Conservation (phyloP, 495 filamentous ascomycete species). For the Neurospora sp. region DNA sequence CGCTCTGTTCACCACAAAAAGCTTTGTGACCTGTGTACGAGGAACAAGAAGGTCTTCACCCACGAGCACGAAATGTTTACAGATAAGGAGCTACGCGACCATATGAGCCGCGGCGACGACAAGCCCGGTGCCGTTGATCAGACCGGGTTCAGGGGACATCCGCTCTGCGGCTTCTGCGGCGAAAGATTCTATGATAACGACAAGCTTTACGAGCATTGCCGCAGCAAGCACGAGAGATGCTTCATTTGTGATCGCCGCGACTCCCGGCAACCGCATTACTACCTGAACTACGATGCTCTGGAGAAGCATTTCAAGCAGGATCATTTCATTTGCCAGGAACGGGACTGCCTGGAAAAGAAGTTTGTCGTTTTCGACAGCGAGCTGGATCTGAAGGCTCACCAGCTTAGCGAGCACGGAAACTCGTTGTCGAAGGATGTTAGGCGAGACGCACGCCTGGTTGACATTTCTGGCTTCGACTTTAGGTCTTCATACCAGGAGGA, state of each 20-base stretch:
- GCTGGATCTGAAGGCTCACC: slow-evolving; percentile 68
- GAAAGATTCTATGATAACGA: slow-evolving; percentile 92
- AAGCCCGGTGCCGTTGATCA: slow-evolving; percentile 84
- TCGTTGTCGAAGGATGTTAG: slow-evolving; percentile 57
- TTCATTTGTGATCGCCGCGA: slow-evolving; percentile 81
- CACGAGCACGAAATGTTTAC: slow-evolving; percentile 96
- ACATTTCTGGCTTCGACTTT: slow-evolving; percentile 77
- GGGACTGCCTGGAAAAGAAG: slow-evolving; percentile 90
- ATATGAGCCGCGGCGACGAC: slow-evolving; percentile 87
- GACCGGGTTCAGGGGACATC: slow-evolving; percentile 93
- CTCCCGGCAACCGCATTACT: slow-evolving; percentile 70
- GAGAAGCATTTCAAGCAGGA: slow-evolving; percentile 78
- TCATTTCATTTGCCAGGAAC: slow-evolving; percentile 77
- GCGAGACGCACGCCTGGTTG: slow-evolving; percentile 75
- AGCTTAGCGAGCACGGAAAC: slow-evolving; percentile 26
- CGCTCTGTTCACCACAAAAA: slow-evolving; percentile 67
- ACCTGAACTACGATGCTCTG: slow-evolving; percentile 71
- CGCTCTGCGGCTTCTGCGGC: slow-evolving; percentile 86
- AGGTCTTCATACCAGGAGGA: slow-evolving; percentile 59
- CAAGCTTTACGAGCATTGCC: slow-evolving; percentile 86
- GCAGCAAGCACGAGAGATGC: slow-evolving; percentile 87
- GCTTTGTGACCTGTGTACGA: slow-evolving; percentile 91
- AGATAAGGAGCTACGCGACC: slow-evolving; percentile 64
- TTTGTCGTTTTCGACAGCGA: slow-evolving; percentile 95
- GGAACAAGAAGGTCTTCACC: slow-evolving; percentile 96